phyloP scores from a whole-genome alignment of 169 alveolate genomes.

The Nephromyces sp. region DNA sequence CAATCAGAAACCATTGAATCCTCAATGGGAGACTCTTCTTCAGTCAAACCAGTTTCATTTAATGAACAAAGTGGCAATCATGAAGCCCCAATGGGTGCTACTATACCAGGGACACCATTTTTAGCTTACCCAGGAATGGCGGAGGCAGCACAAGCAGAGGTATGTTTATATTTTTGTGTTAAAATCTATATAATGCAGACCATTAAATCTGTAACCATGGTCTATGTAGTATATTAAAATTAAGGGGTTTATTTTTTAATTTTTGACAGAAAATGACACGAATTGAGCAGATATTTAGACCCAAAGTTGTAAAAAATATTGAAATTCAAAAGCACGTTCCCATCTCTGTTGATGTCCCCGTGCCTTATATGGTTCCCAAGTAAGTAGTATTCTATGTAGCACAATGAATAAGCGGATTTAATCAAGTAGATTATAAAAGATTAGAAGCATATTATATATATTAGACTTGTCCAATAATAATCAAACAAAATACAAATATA shows the following conservation, averaged over 20 bases:
- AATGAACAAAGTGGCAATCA: not conserved
- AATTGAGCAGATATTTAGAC: constrained; percentile 55
- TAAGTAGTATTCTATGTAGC: too few species aligned
- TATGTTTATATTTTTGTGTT: not conserved
- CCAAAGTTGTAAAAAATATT: constrained; percentile 50
- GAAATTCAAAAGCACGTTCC: constrained; percentile 63
- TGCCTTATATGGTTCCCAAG: constrained; percentile 74
- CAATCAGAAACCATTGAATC: constrained; percentile 8
- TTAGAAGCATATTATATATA: too few species aligned
- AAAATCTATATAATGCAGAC: too few species aligned
- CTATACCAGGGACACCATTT: not conserved
- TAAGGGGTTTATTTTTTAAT: not conserved
- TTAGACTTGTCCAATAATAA: too few species aligned
- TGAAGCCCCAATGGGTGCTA: not conserved
- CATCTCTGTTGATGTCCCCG: constrained; percentile 68
- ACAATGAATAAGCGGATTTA: too few species aligned
- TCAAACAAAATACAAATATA: too few species aligned
- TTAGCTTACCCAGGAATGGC: not conserved
- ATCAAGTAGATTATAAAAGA: too few species aligned
- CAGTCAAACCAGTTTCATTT: not conserved
- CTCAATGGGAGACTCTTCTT: not conserved
- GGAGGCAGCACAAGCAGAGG: not conserved
- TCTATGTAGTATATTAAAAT: too few species aligned
- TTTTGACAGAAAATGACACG: not conserved
- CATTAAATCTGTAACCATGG: too few species aligned